These are phyloP conservation scores for Rosa lucieae DNA, from an alignment of 306 rosid species.

Conservation along the genomic window DNA sequence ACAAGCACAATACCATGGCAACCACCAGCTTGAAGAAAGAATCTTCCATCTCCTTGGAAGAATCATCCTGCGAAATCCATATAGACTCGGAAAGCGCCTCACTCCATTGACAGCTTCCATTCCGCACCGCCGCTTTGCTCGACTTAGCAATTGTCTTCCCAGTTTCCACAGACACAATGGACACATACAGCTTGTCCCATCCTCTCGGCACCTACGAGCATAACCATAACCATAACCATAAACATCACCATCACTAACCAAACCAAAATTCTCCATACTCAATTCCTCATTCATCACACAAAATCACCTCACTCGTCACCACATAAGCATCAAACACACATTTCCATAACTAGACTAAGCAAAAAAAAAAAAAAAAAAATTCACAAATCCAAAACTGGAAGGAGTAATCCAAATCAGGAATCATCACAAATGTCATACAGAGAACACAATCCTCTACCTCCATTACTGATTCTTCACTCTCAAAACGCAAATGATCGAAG, in stretches of 20 bases:
- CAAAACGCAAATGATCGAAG: background rate
- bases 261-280: too few species aligned
- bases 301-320: background rate
- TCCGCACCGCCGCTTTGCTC: conserved; percentile 38
- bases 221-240: too few species aligned
- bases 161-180: too few species aligned
- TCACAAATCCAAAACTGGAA: background rate
- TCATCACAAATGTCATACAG: background rate
- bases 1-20: conserved; percentile 40
- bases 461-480: background rate
- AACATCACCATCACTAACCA: too few species aligned
- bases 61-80: conserved; percentile 35
- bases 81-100: conserved; percentile 38
- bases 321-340: background rate
- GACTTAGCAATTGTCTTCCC: conserved; percentile 33
- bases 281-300: background rate
- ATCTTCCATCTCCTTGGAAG: conserved; percentile 38
- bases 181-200: too few species aligned
- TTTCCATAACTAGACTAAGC: background rate
- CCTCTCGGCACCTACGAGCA: too few species aligned
- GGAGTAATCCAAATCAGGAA: background rate
- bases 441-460: background rate
- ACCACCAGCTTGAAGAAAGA: conserved; percentile 44
- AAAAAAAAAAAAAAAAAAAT: background rate
- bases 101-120: conserved; percentile 51